Evolutionary conservation across 371 early-diverging fungal genomes (phyloP), one percentile per base, ranked within the genome.

Genomic region (Sanchytrium tribonematis): DNA sequence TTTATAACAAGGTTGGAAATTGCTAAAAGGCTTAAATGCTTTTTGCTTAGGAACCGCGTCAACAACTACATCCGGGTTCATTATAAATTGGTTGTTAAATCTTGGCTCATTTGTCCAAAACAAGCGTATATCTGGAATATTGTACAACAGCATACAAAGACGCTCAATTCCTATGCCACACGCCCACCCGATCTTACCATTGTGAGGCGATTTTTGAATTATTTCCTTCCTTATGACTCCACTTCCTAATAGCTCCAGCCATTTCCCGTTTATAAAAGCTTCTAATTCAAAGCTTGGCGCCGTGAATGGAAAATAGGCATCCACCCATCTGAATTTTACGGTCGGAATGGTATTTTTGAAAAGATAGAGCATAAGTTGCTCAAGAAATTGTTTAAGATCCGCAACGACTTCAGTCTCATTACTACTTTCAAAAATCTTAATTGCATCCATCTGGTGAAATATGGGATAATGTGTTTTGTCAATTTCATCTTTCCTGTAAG

Each of bases 401-500:
- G 27, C 30, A 1, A 67, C 31, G 22, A 71, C 68, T 27, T 29
- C 27, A 1, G 1, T 27, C 1, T 29, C 27, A 48, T 70, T 29
- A 29, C 69, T 66, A 5, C 2, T 30, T 29, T 81, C 82, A 69
- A 69, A 69, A 5, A n/a, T 30, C 28, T 31, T 69, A 29, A 93
- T 84, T 0, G 92, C 94, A 73, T 97, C 97, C 83, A 96, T 90
- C 74, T 97, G 97, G 73, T 97, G 97, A 74, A 97, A 97, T 0
- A 90, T 89, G 0, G 97, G 97, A 77, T 95, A 95, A 74, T 97
- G 97, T 69, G 84, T 86, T 0, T 84, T 77, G 73, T 97, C 95
- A 72, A 97, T 91, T 75, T 97, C 94, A 74, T 97, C 97, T 29
- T 94, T 83, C n/a, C 97, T 80, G 78, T 93, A 97, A 16, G 94